These are phyloP conservation scores for Chlorella sp. DNA, from an alignment of 139 green algal species.

Conservation along the genomic window DNA sequence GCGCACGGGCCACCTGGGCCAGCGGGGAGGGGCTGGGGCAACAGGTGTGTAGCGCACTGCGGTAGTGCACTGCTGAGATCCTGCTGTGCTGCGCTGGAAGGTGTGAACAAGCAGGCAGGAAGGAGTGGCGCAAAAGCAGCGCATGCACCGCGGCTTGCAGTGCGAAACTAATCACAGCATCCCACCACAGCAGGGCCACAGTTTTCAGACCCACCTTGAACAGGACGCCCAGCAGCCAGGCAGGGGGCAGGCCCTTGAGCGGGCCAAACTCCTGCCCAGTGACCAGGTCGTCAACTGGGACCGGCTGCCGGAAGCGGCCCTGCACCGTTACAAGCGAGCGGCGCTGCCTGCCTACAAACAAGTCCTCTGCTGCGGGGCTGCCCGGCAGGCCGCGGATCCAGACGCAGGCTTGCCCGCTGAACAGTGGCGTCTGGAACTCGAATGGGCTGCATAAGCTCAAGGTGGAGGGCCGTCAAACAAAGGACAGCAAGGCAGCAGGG, in stretches of 20 bases:
- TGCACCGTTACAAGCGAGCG: conserved; percentile 47
- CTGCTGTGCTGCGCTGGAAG: too few species aligned
- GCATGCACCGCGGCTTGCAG: background rate
- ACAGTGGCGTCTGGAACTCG: conserved; percentile 57
- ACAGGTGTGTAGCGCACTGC: background rate
- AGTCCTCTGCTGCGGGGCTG: conserved; percentile 1
- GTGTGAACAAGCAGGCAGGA: too few species aligned
- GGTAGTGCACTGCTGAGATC: background rate
- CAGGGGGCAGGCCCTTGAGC: conserved; percentile 53
- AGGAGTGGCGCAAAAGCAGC: background rate
- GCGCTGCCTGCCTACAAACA: conserved; percentile 56
- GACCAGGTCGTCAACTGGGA: conserved; percentile 52
- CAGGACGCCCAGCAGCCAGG: conserved; percentile 65
- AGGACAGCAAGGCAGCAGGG: background rate
- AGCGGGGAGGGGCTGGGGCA: background rate
- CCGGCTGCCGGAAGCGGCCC: conserved; percentile 59
- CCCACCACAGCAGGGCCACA: too few species aligned
- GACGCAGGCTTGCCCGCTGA: conserved; percentile 47
- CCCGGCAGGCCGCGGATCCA: conserved; percentile 46
- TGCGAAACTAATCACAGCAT: background rate
- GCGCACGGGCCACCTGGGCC: conserved; percentile 32
- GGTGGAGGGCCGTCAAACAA: background rate
- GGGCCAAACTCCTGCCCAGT: conserved; percentile 62
- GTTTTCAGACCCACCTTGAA: conserved; percentile 26
- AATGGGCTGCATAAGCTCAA: conserved; percentile 31